phyloP scores from a whole-genome alignment of 768 basidiomycete species.

The Mycena crocata region DNA sequence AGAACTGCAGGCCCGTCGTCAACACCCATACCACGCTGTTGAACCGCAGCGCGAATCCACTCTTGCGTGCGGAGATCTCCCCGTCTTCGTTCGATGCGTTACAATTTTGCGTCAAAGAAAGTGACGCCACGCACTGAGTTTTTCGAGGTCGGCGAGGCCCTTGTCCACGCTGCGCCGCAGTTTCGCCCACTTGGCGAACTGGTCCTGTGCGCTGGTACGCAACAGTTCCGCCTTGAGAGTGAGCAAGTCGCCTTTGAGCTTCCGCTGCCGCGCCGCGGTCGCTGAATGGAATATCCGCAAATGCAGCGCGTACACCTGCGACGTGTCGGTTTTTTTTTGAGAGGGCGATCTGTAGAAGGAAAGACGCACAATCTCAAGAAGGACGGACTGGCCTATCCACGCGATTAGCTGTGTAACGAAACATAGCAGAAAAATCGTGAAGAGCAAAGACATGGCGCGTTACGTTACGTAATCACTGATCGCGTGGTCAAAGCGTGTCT shows the following conservation, averaged over 20 bases:
- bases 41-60: slow-evolving; percentile 77
- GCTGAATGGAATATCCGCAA: slow-evolving; percentile 71
- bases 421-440: slow-evolving; percentile 85
- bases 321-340: slow-evolving; percentile 21
- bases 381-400: slow-evolving; percentile 90
- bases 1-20: slow-evolving; percentile 89
- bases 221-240: slow-evolving; percentile 85
- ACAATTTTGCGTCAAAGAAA: background rate
- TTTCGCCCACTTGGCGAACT: slow-evolving; percentile 99
- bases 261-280: slow-evolving; percentile 66
- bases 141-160: slow-evolving; percentile 89
- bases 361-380: slow-evolving; percentile 77
- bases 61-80: slow-evolving; percentile 68
- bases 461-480: background rate
- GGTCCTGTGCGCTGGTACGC: slow-evolving; percentile 94
- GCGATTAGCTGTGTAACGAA: slow-evolving; percentile 86
- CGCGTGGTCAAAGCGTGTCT: background rate
- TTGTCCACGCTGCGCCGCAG: slow-evolving; percentile 92
- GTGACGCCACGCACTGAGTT: slow-evolving; percentile 74
- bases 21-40: slow-evolving; percentile 80
- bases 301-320: slow-evolving; percentile 80
- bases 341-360: background rate
- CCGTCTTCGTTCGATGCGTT: slow-evolving; percentile 62
- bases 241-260: slow-evolving; percentile 85
- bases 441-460: slow-evolving; percentile 75